Evolutionary conservation across 2,329 filamentous ascomycete species (phyloP), one percentile per base, ranked within the genome.

Genomic region (Bipolaris sorokiniana): DNA sequence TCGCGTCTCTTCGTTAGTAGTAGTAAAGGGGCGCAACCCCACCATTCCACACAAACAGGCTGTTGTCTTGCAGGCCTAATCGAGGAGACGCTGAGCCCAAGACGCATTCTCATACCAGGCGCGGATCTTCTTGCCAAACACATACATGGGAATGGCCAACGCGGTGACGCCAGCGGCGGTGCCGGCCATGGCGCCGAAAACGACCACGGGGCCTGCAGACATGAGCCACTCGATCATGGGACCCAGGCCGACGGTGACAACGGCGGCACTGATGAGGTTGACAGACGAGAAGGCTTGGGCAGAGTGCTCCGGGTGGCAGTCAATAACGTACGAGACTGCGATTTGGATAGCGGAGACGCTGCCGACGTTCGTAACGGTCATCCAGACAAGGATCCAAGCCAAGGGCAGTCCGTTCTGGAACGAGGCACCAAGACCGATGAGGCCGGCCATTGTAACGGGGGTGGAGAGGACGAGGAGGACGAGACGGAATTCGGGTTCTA

Each of bases 401-500:
- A 63, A 40, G 15, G 42, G 34, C 2, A 61, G 48, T 2, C 23
- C 44, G 22, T 58, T 50, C 13, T 58, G 33, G 45, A 63, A 58
- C 9, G 57, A 41, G 10, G 28, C 16, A 1, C 60, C 60, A 9
- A 63, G 18, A 16, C 60, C 54, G 13, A 63, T 22, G 3, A 63
- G 48, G 6, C 57, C 60, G 7, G 48, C 36, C 48, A 60, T 61
- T 37, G 54, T 55, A 18, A 63, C 47, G 6, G 54, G 57, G 1
- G 51, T 56, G 7, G 60, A 18, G 20, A 63, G 5, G 6, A 63
- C 9, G 11, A 63, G 54, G 13, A 61, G 57, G 2, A 60, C 51
- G 6, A 63, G 54, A 22, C 60, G 57, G 51, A 63, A 63, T 20
- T 63, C 60, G 5, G 60, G 58, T 41, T 63, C 60, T 10, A 44